Evolutionary conservation across 2,329 filamentous ascomycete genomes (phyloP).

Genomic region (Neoascochyta sp.): DNA sequence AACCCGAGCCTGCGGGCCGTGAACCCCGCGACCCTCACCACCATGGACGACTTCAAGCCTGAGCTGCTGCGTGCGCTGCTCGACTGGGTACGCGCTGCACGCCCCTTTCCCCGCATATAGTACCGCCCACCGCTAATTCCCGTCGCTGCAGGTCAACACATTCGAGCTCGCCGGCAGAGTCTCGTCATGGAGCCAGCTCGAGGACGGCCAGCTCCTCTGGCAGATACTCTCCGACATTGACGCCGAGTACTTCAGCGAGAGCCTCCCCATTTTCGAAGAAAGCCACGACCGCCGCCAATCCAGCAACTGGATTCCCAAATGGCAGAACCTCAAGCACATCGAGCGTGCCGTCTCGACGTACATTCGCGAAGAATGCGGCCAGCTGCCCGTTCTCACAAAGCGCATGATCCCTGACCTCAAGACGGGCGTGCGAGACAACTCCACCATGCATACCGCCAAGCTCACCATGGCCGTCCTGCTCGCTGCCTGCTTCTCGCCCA

Average conservation of each 20-base stretch:
- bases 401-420: slow-evolving; percentile 47
- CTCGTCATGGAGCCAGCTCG: slow-evolving; percentile 42
- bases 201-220: slow-evolving; percentile 49
- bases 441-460: slow-evolving; percentile 40
- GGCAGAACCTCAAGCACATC: slow-evolving; percentile 53
- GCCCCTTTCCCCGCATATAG: background rate
- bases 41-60: slow-evolving; percentile 41
- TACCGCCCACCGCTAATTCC: no score
- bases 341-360: slow-evolving; percentile 49
- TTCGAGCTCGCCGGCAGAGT: slow-evolving; percentile 41
- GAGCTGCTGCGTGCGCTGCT: slow-evolving; percentile 39
- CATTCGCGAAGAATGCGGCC: slow-evolving; percentile 45
- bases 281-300: slow-evolving; percentile 38
- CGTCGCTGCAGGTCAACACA: slow-evolving; percentile 39
- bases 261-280: slow-evolving; percentile 46
- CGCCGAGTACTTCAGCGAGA: slow-evolving; percentile 46
- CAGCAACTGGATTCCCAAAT: slow-evolving; percentile 50
- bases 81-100: slow-evolving; percentile 33
- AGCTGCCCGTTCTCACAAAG: slow-evolving; percentile 40
- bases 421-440: slow-evolving; percentile 46
- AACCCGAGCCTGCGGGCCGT: slow-evolving; percentile 14
- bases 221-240: slow-evolving; percentile 48
- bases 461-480: slow-evolving; percentile 50
- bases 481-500: slow-evolving; percentile 46
- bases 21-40: slow-evolving; percentile 13